Evolutionary conservation across 176 grass and related monocot species (phyloP), one percentile per base, ranked within the genome.

Genomic region (Pontederia crassipes): DNA sequence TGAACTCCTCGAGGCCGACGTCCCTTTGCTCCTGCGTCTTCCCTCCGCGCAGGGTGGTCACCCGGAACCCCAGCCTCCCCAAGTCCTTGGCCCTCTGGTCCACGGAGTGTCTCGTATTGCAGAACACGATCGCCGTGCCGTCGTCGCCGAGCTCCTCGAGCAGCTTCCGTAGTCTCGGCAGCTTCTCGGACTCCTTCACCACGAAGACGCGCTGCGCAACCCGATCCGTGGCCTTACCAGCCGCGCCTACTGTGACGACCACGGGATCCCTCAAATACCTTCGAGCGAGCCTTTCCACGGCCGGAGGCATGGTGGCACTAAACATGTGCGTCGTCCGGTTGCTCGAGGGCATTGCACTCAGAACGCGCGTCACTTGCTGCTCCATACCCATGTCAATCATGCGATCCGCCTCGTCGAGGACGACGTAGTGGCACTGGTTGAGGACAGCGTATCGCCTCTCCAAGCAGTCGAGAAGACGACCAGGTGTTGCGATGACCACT

Each of bases 381-480:
- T 97, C 92, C 35, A 97, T 88, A 8, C 92, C 92, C 92, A 91
- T 97, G 64, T 97, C 92, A 78, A 97, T 97, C 92, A 97, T 97
- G 45, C 87, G 72, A 83, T 97, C 92, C 70, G 92, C 92, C 72
- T 97, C 92, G 71, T 97, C 92, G 48, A 97, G 83, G 29, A 97
- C 87, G n/a, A 97, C 92, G 74, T 97, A 97, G 52, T 97, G 90
- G 62, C 92, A 97, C 69, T 97, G 92, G 53, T 97, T 97, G 24
- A 97, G 86, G 17, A 97, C 92, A 58, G 78, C 87, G 75, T 91
- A 97, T 56, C 87, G 82, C 68, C 92, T 79, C 62, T 97, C 92
- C 69, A 97, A 82, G 69, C 92, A 97, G 75, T 97, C 92, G 75
- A 97, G 74, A 73, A 97, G 82, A 40, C 87, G 78, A 63, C 92